Conservation (phyloP, 169 alveolate genomes). For the Prorocentrum cordatum region DNA sequence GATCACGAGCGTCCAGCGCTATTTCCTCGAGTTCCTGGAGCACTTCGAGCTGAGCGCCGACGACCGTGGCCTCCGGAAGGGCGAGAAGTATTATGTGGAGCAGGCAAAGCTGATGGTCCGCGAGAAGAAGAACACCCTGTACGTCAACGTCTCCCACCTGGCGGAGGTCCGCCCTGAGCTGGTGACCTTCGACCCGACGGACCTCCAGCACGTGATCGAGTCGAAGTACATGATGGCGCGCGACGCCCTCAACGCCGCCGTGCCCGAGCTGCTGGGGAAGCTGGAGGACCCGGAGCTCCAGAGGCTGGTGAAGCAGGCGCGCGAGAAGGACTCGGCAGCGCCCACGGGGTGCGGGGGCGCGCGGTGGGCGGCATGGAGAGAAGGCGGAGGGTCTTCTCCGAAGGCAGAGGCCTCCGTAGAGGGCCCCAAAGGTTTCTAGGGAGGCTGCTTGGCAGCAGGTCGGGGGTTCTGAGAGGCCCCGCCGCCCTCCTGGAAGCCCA, state of each 20-base stretch:
- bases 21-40: slow-evolving; percentile 6
- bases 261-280: slow-evolving; percentile 28
- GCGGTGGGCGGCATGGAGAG: no score
- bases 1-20: neutral
- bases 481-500: no score
- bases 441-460: neutral
- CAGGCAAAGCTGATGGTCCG: neutral
- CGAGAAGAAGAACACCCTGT: slow-evolving; percentile 6
- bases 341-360: no score
- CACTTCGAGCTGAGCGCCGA: neutral
- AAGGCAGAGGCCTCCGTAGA: no score
- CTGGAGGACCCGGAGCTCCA: slow-evolving; percentile 52
- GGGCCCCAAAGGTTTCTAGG: neutral
- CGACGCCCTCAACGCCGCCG: slow-evolving; percentile 1
- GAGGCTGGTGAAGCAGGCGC: neutral
- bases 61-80: neutral
- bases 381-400: no score
- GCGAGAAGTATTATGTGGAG: neutral
- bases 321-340: no score
- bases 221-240: slow-evolving; percentile 5
- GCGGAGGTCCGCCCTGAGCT: neutral
- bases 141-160: slow-evolving; percentile 10
- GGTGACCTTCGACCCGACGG: slow-evolving; percentile 21
- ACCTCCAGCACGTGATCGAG: slow-evolving; percentile 8
- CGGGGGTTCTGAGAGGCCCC: neutral